phyloP scores from a whole-genome alignment of 2,329 filamentous ascomycete genomes.

The Elsinoe fawcettii region DNA sequence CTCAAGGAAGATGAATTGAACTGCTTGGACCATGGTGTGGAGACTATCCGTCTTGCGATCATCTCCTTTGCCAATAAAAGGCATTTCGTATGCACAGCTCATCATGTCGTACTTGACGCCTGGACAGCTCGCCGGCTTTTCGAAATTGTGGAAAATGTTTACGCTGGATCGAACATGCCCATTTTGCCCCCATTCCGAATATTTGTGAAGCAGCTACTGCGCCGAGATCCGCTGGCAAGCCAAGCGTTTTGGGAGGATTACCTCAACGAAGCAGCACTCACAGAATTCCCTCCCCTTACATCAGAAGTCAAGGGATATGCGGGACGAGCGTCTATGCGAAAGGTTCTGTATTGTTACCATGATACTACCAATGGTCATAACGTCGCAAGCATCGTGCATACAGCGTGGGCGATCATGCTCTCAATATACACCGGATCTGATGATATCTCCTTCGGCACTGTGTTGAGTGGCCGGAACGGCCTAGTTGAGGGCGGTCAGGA shows the following conservation, averaged over 20 bases:
- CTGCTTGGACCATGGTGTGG: background rate
- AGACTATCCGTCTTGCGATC: background rate
- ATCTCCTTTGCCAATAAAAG: background rate
- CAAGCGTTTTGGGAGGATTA: background rate
- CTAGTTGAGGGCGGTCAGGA: background rate
- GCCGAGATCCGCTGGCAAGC: background rate
- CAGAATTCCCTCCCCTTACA: background rate
- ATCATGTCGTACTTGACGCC: slow-evolving; percentile 8
- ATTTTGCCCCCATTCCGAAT: background rate
- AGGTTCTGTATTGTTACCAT: background rate
- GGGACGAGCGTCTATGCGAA: background rate
- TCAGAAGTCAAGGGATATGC: background rate
- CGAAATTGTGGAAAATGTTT: background rate
- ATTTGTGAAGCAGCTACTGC: background rate
- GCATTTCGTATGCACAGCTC: slow-evolving; percentile 1
- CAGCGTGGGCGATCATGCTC: slow-evolving; percentile 6
- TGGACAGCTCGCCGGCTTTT: background rate
- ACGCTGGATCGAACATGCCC: background rate
- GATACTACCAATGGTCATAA: background rate
- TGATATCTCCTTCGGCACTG: slow-evolving; percentile 9
- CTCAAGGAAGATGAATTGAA: background rate
- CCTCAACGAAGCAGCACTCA: background rate
- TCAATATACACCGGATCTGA: background rate
- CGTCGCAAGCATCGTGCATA: background rate
- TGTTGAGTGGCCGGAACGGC: background rate